Percentiles rank a stretch among this genome's conserved stretches.
These are phyloP conservation scores for Diospyros lotus DNA, from an alignment of 148 eudicot genomes.

Conservation along the genomic window DNA sequence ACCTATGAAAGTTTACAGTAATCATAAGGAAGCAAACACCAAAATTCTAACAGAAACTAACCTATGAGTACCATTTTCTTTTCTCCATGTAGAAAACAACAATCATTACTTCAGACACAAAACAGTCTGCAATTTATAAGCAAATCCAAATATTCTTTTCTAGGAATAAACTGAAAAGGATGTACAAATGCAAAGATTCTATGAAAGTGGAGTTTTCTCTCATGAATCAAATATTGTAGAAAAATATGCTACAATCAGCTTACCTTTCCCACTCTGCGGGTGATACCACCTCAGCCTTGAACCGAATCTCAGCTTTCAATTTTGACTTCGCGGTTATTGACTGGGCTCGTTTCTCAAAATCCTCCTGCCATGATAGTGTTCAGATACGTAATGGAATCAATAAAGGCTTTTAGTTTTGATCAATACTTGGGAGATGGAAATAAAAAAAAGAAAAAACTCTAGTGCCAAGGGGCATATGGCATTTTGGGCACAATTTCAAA, in stretches of 20 bases:
- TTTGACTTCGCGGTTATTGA: conserved; percentile 77
- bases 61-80: not conserved
- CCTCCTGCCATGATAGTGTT: conserved; percentile 56
- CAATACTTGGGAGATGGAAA: not conserved
- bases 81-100: not conserved
- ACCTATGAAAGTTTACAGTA: conserved; percentile 37
- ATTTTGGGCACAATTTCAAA: not conserved
- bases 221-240: not conserved
- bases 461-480: not conserved
- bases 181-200: not conserved
- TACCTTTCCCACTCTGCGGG: conserved; percentile 97
- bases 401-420: not conserved
- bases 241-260: not conserved
- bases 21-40: not conserved
- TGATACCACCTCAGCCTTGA: conserved; percentile 89
- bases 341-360: conserved; percentile 81
- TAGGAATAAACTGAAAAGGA: not conserved
- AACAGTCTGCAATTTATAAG: not conserved
- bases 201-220: too few relatives aligned
- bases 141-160: not conserved
- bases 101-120: not conserved
- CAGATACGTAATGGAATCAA: conserved; percentile 6
- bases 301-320: conserved; percentile 76
- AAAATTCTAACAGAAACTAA: not conserved
- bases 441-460: not conserved